A percentile compares a stretch with the other conserved stretches of the same genome.
These are phyloP conservation scores for Tylopilus cervinicoccineus DNA, from an alignment of 768 basidiomycete genomes.

Conservation along the genomic window DNA sequence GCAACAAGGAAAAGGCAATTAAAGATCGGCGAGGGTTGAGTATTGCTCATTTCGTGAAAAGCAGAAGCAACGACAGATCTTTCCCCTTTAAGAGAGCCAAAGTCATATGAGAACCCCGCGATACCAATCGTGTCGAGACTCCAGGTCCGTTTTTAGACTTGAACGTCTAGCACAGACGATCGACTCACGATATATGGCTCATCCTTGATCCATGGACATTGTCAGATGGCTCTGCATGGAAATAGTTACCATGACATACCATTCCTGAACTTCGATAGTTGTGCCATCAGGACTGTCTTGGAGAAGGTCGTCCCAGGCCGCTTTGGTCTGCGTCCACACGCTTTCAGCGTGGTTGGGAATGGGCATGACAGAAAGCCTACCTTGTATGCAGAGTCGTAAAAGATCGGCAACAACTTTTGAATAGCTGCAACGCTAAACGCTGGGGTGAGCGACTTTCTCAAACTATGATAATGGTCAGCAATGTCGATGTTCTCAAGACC, in stretches of 20 bases:
- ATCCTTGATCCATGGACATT: constrained; percentile 28
- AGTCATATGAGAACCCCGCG: constrained; percentile 44
- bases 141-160: background rate
- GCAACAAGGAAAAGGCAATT: constrained; percentile 24
- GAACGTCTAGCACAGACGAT: background rate
- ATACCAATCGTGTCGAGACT: constrained; percentile 43
- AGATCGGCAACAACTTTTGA: constrained; percentile 29
- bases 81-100: constrained; percentile 39
- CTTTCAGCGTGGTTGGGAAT: background rate
- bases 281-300: constrained; percentile 25
- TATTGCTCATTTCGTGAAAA: constrained; percentile 25
- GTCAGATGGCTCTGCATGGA: background rate
- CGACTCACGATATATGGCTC: constrained; percentile 42
- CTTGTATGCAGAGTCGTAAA: constrained; percentile 40
- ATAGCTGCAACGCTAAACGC: constrained; percentile 39
- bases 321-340: constrained; percentile 22
- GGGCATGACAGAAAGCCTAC: constrained; percentile 15
- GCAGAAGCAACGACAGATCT: constrained; percentile 5
- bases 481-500: background rate
- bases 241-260: constrained; percentile 25
- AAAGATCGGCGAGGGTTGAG: constrained; percentile 19
- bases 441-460: constrained; percentile 36
- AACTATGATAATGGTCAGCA: constrained; percentile 11
- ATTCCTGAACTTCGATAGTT: constrained; percentile 45
- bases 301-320: constrained; percentile 28